These are phyloP conservation scores for Theileria sp. DNA, from an alignment of 169 alveolate species.

Conservation along the genomic window DNA sequence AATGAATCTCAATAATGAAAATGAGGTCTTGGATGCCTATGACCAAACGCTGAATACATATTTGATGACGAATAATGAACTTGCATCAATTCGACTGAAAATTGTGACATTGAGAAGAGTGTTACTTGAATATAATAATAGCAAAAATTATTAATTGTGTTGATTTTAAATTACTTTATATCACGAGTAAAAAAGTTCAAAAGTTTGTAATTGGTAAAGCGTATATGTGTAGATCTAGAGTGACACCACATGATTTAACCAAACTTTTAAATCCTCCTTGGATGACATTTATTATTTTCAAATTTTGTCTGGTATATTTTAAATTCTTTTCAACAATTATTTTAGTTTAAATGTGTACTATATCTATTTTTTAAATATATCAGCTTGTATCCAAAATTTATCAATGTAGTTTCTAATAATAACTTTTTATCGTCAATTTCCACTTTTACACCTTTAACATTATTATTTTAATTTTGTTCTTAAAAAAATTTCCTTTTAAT, in stretches of 20 bases:
- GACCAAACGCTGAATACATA: not conserved
- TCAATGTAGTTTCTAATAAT: not conserved
- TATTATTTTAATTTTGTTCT: not conserved
- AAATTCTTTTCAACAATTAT: not conserved
- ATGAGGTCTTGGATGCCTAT: not conserved
- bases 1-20: not conserved
- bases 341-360: slow-evolving; percentile 17
- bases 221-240: not conserved
- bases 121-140: not conserved
- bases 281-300: not conserved
- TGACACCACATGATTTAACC: slow-evolving; percentile 19
- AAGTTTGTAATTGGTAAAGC: not conserved
- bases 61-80: not conserved
- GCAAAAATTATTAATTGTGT: not conserved
- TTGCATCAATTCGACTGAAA: not conserved
- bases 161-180: not conserved
- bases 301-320: not conserved
- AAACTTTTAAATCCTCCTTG: slow-evolving; percentile 5
- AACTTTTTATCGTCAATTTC: not conserved
- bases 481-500: not conserved
- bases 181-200: slow-evolving; percentile 1
- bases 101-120: not conserved
- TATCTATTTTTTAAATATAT: not conserved
- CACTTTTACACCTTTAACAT: not conserved
- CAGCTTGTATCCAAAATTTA: not conserved